Evolutionary conservation across 2,329 filamentous ascomycete genomes (phyloP), one percentile per base, ranked within the genome.

Genomic region (Pleomassaria siparia): DNA sequence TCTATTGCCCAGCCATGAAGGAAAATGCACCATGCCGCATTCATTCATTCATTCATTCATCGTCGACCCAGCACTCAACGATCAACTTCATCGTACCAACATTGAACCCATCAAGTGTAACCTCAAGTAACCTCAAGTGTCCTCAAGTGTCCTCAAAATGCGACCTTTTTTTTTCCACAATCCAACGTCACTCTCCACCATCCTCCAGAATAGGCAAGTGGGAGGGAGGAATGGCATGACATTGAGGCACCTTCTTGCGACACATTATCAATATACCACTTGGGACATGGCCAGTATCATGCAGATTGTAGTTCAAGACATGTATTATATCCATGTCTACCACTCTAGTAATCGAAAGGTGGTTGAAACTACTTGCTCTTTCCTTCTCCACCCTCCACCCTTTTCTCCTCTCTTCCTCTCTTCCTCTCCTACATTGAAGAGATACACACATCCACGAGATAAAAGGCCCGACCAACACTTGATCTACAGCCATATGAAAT

Each of bases 141-240:
- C n/a, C 40, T 9, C 37, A 18, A 30, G 25, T 44, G 30, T 11
- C 11, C 13, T 29, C 35, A 46, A 36, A 18, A 60, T 62, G 58
- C 54, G 46, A 44, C 22, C 52, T 22, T 37, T 44, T 16, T 47
- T 45, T 13, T 16, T 51, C 16, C 33, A 28, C 29, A 26, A 41
- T 9, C 28, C 62, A 24, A 51, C 49, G 21, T 47, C 56, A 43
- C 36, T 62, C 36, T 70, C 70, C 11, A 73, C 68, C 1, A 75
- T 76, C 43, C 55, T 74, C 25, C 64, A 76, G 47, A 77, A 77
- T 51, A 73, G 72, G 9, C 73, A 74, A 47, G 54, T 66, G 1
- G 62, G 74, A 29, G 53, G 66, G 28, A 67, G 67, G 30, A 53
- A 69, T n/a, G n/a, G n/a, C n/a, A n/a, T n/a, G n/a, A n/a, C n/a